A percentile compares a stretch with the other conserved stretches of the same genome.
These are phyloP conservation scores for Fusarium torulosum DNA, from an alignment of 2,329 filamentous ascomycete genomes.

Conservation along the genomic window DNA sequence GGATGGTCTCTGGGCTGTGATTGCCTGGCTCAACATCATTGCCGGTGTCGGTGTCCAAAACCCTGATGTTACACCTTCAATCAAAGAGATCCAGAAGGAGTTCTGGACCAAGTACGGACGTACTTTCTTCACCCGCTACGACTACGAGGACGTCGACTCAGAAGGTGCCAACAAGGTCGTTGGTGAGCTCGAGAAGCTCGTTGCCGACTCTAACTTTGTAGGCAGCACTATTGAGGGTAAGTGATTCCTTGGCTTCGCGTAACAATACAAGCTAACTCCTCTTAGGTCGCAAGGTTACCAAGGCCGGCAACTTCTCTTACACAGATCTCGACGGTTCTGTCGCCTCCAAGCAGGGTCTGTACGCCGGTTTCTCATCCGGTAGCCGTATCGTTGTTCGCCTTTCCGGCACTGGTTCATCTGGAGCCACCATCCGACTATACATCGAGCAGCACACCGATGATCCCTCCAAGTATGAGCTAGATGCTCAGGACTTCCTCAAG, in stretches of 20 bases:
- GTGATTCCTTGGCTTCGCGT: constrained; percentile 32
- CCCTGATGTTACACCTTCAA: constrained; percentile 85
- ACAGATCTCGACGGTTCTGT: constrained; percentile 98
- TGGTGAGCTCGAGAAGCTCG: constrained; percentile 80
- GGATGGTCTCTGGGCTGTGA: constrained; percentile 96
- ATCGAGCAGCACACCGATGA: constrained; percentile 95
- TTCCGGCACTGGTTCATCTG: constrained; percentile 93
- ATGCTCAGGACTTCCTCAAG: constrained; percentile 94
- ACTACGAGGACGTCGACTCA: constrained; percentile 95
- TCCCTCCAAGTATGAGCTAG: constrained; percentile 78
- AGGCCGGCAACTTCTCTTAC: constrained; percentile 97
- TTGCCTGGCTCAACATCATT: constrained; percentile 99
- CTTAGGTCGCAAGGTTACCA: constrained; percentile 80
- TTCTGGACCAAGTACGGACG: constrained; percentile 98
- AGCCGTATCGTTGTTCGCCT: constrained; percentile 95
- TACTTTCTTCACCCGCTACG: constrained; percentile 98
- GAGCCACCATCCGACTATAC: constrained; percentile 96
- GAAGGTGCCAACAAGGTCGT: constrained; percentile 93
- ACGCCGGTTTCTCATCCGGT: constrained; percentile 92
- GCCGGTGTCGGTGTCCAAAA: constrained; percentile 89
- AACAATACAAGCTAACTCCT: constrained; percentile 39
- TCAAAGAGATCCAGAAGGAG: constrained; percentile 94
- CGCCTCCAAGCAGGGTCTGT: constrained; percentile 95
- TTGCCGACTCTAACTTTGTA: constrained; percentile 79
- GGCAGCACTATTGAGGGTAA: constrained; percentile 82